Evolutionary conservation across 768 basidiomycete genomes (phyloP), one percentile per base, ranked within the genome.

Genomic region (Psilocybe cyanescens): DNA sequence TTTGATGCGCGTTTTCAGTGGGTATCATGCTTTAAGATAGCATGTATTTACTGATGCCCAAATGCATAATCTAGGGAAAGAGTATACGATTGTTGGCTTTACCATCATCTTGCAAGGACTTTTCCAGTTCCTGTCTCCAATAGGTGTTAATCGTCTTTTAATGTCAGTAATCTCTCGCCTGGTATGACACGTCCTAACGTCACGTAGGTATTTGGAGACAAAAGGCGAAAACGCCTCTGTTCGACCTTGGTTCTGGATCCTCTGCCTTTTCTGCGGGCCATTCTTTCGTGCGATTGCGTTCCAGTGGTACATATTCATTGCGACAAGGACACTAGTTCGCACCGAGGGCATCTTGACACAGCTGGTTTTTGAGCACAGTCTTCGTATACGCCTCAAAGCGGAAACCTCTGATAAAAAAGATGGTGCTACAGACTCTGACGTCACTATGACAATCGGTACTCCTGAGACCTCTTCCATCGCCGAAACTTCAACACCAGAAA

Each of bases 171-270:
- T 37, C 39, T 29, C 3, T 30, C 17, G n/a, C 35, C 11, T 5
- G 12, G 3, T 31, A 37, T 6, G 5, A 2, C 14, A 31, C 47
- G 8, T 19, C 9, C 49, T 44, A 17, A 45, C 28, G 11, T 51
- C 30, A 14, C 8, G 29, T 60, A 87, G 82, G 49, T 86, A 89
- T 67, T 71, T 91, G 28, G 88, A 90, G 71, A 78, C 70, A 2
- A 72, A 75, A 14, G 85, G 84, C 3, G 66, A 79, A 61, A 76
- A 72, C 29, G 80, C 86, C 0, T 65, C 73, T 7, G 71, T 88
- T 33, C 79, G 81, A 35, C 90, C 90, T 0, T 90, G 89, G 84
- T 81, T 90, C 4, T 91, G 89, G 89, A 81, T 90, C 6, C 31
- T 54, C 5, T 41, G 39, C 28, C 35, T 55, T 41, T 41, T 45